Evolutionary conservation across 148 eudicot genomes (phyloP), one percentile per base, ranked within the genome.

Genomic region (Silene latifolia): DNA sequence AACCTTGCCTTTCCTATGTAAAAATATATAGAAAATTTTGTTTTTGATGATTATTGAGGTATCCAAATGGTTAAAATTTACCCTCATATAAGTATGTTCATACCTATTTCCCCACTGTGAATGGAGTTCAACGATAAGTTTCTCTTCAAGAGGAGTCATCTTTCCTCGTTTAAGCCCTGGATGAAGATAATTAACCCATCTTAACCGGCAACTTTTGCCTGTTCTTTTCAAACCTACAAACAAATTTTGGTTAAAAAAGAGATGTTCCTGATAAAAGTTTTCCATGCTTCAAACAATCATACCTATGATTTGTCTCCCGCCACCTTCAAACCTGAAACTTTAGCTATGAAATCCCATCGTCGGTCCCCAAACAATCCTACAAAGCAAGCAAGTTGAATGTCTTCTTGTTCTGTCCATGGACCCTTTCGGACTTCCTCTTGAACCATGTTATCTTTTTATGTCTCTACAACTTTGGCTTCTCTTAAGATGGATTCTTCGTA

Each of bases 311-410:
- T 85, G 83, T 91, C 97, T 91, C 98, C 98, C 98, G 88, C 98
- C 98, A 93, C 98, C 97, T 89, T 90, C 98, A 94, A 94, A 94
- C 98, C 98, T 94, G 98, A 91, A 81, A 94, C 98, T 83, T 95
- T 89, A 10, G 98, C 96, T 77, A 95, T 88, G 89, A 92, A 95
- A 93, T 95, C 98, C 98, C 98, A 94, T 81, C 97, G 83, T 20
- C 97, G 89, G 78, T 94, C 98, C 42, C 98, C 98, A 63, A 89
- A 94, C 81, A 94, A 65, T 81, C 94, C 94, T 83, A 94, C 98
- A 67, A 88, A 90, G 81, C 90, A 87, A 57, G 75, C 86, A 60
- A 94, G 87, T 72, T 91, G 98, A 72, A 83, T 82, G 69, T 94
- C 98, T 87, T 94, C 98, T 73, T 91, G 83, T 77, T 94, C 98